phyloP scores from a whole-genome alignment of 2,329 filamentous ascomycete genomes.

The Helicocarpus griseus region DNA sequence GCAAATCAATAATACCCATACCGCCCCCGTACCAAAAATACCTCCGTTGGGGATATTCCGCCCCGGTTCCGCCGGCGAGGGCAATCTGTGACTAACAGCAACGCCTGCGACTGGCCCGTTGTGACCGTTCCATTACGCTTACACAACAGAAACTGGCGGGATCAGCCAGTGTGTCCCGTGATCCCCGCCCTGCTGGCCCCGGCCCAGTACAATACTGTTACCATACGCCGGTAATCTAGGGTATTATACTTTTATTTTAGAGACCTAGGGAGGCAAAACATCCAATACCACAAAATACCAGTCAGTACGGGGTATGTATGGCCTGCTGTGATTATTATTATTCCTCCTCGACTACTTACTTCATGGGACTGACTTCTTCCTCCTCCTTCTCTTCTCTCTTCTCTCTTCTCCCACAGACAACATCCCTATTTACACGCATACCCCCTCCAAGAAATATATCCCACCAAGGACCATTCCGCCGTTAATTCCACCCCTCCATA shows the following conservation, averaged over 20 bases:
- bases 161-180: background rate
- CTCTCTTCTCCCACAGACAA: constrained; percentile 6
- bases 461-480: constrained; percentile 19
- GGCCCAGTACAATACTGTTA: background rate
- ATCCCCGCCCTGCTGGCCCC: background rate
- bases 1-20: no score
- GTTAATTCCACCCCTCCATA: constrained; percentile 10
- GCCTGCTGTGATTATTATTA: background rate
- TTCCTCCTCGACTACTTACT: background rate
- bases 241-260: background rate
- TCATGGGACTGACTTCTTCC: background rate
- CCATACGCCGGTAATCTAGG: no score
- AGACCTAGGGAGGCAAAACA: background rate
- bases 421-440: background rate
- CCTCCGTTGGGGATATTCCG: background rate
- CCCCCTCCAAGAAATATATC: constrained; percentile 16
- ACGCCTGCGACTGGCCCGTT: constrained; percentile 11
- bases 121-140: constrained; percentile 16
- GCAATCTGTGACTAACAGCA: constrained; percentile 7
- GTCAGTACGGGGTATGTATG: background rate
- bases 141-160: constrained; percentile 29
- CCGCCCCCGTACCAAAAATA: background rate
- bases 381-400: constrained; percentile 15
- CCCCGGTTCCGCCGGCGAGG: background rate
- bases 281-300: background rate